These are phyloP conservation scores for Symmetrospora coprosmae DNA, from an alignment of 768 basidiomycete species.

Conservation along the genomic window DNA sequence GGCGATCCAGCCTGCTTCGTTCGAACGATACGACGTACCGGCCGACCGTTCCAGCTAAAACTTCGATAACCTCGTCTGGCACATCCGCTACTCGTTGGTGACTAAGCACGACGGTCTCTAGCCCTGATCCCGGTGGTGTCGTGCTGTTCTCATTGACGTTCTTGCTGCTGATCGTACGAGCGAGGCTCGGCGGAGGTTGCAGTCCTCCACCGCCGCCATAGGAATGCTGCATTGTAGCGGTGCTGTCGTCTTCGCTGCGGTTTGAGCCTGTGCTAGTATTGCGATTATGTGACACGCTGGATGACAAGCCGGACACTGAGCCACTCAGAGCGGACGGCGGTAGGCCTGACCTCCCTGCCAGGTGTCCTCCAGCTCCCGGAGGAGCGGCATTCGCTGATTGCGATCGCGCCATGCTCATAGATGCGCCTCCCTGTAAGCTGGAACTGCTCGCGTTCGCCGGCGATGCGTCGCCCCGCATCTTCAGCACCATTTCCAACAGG, in stretches of 20 bases:
- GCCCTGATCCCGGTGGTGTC: too few species aligned
- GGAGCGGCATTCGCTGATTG: constrained; percentile 17
- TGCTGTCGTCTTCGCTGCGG: constrained; percentile 4
- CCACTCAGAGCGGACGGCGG: too few species aligned
- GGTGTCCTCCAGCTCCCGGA: too few species aligned
- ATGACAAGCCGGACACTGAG: too few species aligned
- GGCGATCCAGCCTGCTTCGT: too few species aligned
- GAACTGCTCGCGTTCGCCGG: background rate
- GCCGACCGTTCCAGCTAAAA: constrained; percentile 52
- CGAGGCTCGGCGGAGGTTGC: constrained; percentile 2
- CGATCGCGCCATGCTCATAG: constrained; percentile 1
- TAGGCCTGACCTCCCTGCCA: too few species aligned
- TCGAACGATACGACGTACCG: constrained; percentile 41
- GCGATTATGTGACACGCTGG: background rate
- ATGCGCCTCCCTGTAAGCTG: background rate
- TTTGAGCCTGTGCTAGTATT: constrained; percentile 11
- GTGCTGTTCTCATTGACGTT: background rate
- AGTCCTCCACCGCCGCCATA: too few species aligned
- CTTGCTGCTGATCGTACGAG: constrained; percentile 11
- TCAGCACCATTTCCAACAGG: constrained; percentile 10
- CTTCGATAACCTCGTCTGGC: constrained; percentile 57
- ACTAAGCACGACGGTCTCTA: constrained; percentile 65
- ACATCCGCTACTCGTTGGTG: constrained; percentile 65
- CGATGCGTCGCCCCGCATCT: background rate
- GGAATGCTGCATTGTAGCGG: too few species aligned